Percentiles rank a stretch among this genome's conserved stretches.
Evolutionary conservation across 148 eudicot genomes (phyloP).

Genomic region (Persicaria maculosa): DNA sequence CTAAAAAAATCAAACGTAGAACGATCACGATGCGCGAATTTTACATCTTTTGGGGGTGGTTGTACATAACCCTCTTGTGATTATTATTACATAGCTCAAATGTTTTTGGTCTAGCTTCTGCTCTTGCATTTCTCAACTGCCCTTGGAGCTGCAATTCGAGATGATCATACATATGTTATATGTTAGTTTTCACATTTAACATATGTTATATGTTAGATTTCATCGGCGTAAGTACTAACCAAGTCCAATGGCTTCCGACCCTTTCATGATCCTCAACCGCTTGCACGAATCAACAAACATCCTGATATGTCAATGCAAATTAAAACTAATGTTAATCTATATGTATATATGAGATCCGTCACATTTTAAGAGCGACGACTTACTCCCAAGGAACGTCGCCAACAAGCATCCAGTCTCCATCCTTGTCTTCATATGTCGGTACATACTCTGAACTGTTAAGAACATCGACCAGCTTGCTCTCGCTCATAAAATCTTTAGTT

Average conservation of each 20-base stretch:
- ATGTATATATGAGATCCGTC: background rate
- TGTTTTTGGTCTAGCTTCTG: slow-evolving; percentile 29
- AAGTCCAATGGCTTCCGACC: slow-evolving; percentile 59
- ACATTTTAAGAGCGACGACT: slow-evolving; percentile 4
- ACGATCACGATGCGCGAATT: background rate
- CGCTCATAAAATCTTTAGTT: slow-evolving; percentile 27
- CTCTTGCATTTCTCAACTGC: slow-evolving; percentile 58
- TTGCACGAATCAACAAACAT: slow-evolving; percentile 57
- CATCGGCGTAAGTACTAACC: slow-evolving; percentile 18
- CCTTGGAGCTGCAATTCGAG: slow-evolving; percentile 42
- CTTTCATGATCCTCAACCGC: slow-evolving; percentile 58
- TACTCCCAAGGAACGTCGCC: slow-evolving; percentile 48
- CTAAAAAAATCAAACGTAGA: background rate
- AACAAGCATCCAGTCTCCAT: slow-evolving; percentile 43
- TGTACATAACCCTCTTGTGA: background rate
- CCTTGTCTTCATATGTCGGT: slow-evolving; percentile 44
- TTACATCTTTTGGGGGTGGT: background rate
- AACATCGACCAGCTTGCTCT: slow-evolving; percentile 36
- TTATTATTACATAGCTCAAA: background rate
- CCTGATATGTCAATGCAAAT: slow-evolving; percentile 19
- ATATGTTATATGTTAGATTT: background rate
- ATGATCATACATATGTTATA: background rate
- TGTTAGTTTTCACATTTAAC: background rate
- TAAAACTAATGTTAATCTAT: background rate
- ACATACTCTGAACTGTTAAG: slow-evolving; percentile 35